These are phyloP conservation scores for apple (Malus domestica) DNA, from an alignment of 306 rosid species.

Conservation along the genomic window DNA sequence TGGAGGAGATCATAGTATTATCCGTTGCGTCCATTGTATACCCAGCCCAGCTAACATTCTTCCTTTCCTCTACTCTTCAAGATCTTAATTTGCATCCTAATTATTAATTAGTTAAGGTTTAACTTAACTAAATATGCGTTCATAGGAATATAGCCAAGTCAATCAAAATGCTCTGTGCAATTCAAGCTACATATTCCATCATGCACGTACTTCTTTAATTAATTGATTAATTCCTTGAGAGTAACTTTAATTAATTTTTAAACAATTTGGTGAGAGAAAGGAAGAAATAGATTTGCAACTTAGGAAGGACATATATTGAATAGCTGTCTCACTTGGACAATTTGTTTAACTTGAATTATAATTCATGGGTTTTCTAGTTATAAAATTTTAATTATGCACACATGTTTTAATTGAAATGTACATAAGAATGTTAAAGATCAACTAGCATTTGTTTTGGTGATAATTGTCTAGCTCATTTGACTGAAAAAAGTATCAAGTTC, in stretches of 20 bases:
- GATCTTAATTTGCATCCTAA: slow-evolving; percentile 12
- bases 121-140: neutral
- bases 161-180: neutral
- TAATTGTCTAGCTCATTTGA: neutral
- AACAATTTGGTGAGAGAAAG: neutral
- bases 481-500: too few species aligned
- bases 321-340: neutral
- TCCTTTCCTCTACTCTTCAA: slow-evolving; percentile 16
- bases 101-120: neutral
- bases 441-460: neutral
- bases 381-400: neutral
- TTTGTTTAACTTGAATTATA: neutral
- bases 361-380: neutral
- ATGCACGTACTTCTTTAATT: neutral
- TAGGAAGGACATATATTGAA: neutral
- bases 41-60: slow-evolving; percentile 23
- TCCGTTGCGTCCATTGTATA: slow-evolving; percentile 19
- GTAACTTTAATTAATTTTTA: neutral
- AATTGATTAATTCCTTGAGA: neutral
- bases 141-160: neutral
- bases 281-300: neutral
- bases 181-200: neutral
- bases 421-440: neutral
- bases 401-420: neutral
- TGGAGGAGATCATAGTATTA: neutral